Conservation (phyloP, 768 basidiomycete species). For the Leccinum sublutescens region DNA sequence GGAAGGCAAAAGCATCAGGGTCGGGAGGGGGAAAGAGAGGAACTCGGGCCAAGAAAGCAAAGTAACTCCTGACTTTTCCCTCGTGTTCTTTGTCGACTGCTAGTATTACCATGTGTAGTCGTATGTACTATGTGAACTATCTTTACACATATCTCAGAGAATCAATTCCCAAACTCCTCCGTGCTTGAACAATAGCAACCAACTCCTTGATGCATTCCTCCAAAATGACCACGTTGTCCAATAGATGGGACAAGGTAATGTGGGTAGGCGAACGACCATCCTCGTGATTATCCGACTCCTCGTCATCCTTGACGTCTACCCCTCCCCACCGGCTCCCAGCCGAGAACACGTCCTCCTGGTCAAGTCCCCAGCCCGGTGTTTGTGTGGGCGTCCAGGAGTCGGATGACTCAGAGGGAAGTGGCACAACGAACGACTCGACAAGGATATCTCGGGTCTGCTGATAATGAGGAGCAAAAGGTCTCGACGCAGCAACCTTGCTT, state of each 20-base stretch:
- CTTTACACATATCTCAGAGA: conserved; percentile 67
- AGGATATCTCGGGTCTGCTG: conserved; percentile 67
- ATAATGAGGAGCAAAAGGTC: conserved; percentile 86
- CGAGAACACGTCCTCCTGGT: conserved; percentile 73
- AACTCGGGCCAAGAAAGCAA: conserved; percentile 36
- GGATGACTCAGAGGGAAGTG: conserved; percentile 44
- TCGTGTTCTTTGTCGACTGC: background rate
- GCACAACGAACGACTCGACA: conserved; percentile 69
- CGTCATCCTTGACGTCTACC: conserved; percentile 20
- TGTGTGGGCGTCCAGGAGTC: conserved; percentile 66
- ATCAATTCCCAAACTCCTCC: conserved; percentile 83
- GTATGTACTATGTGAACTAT: background rate
- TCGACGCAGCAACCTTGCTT: conserved; percentile 51
- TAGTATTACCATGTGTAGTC: conserved; percentile 6
- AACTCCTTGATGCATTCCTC: conserved; percentile 96
- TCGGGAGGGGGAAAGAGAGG: conserved; percentile 28
- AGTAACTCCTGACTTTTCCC: conserved; percentile 17
- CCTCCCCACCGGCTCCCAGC: conserved; percentile 45
- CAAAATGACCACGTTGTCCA: conserved; percentile 93
- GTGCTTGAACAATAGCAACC: conserved; percentile 78
- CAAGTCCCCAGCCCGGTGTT: conserved; percentile 48
- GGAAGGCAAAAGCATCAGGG: conserved; percentile 37
- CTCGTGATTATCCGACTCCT: conserved; percentile 19
- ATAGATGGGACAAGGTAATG: conserved; percentile 76
- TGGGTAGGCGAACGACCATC: conserved; percentile 36